These are phyloP conservation scores for Crithidia mellificae DNA, from an alignment of 208 protist species.

Conservation along the genomic window DNA sequence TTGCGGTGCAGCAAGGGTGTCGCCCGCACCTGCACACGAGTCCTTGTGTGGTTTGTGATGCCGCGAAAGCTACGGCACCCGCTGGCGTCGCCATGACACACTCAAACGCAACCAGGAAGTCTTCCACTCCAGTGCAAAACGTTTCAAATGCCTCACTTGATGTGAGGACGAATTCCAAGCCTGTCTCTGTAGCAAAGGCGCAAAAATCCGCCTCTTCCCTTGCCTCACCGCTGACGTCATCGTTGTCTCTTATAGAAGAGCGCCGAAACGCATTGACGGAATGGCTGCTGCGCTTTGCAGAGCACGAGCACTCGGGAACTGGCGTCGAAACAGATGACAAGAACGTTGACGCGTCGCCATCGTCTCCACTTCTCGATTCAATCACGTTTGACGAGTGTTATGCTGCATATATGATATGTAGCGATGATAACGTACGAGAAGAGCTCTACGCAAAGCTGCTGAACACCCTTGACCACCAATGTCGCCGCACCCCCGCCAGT, in stretches of 20 bases:
- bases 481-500: not conserved
- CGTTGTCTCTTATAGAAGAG: conserved; percentile 7
- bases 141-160: too few relatives aligned
- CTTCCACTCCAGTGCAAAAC: too few relatives aligned
- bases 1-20: conserved; percentile 13
- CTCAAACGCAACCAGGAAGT: not conserved
- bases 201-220: too few relatives aligned
- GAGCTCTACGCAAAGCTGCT: conserved; percentile 7
- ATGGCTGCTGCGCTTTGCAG: conserved; percentile 17
- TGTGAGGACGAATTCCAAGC: not conserved
- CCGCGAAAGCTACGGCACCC: not conserved
- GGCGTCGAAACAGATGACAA: not conserved
- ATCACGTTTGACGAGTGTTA: conserved; percentile 13
- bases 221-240: not conserved
- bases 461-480: conserved; percentile 20
- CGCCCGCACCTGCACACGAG: conserved; percentile 49
- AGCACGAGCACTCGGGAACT: not conserved
- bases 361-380: not conserved
- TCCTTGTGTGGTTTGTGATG: conserved; percentile 44
- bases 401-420: conserved; percentile 14
- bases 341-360: not conserved
- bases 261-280: conserved; percentile 16
- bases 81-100: not conserved
- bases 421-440: conserved; percentile 3
- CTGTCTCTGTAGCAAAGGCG: not conserved